These are phyloP conservation scores for Sporisorium iseilematis-ciliati DNA, from an alignment of 1,284 basidiomycete species.

Conservation along the genomic window DNA sequence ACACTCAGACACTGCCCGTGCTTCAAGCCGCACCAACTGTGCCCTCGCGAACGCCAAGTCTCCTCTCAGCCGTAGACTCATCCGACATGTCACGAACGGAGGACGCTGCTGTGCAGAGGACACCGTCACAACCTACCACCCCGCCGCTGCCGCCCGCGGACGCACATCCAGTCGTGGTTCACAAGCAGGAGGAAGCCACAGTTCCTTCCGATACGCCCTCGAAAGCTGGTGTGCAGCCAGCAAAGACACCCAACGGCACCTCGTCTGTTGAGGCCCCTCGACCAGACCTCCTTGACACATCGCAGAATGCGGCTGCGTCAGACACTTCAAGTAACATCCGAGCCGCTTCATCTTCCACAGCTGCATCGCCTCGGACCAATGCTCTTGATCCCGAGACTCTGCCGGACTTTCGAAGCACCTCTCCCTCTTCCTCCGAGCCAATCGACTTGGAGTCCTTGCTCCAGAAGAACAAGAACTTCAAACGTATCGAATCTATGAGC, in stretches of 20 bases:
- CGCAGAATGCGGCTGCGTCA: not conserved
- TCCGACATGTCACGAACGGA: not conserved
- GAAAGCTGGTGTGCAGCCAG: not conserved
- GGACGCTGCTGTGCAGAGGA: not conserved
- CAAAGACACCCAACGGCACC: not conserved
- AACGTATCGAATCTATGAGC: slow-evolving; percentile 9
- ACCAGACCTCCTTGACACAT: not conserved
- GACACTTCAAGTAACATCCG: not conserved
- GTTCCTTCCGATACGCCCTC: not conserved
- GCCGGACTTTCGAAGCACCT: slow-evolving; percentile 6
- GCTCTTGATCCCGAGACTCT: not conserved
- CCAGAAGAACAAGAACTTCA: not conserved
- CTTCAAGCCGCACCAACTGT: not conserved
- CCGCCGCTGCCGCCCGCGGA: not conserved
- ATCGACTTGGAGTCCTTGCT: slow-evolving; percentile 14
- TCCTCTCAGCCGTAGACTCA: not conserved
- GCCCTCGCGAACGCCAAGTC: not conserved
- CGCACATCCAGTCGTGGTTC: not conserved
- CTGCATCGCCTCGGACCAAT: not conserved
- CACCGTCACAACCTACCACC: not conserved
- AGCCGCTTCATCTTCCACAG: not conserved
- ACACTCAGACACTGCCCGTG: not conserved
- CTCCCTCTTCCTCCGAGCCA: slow-evolving; percentile 12
- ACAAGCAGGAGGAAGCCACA: not conserved
- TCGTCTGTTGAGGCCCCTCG: not conserved